Base-by-base conservation (phyloP, 2,329 filamentous ascomycete species). In the Claviceps monticola region DNA sequence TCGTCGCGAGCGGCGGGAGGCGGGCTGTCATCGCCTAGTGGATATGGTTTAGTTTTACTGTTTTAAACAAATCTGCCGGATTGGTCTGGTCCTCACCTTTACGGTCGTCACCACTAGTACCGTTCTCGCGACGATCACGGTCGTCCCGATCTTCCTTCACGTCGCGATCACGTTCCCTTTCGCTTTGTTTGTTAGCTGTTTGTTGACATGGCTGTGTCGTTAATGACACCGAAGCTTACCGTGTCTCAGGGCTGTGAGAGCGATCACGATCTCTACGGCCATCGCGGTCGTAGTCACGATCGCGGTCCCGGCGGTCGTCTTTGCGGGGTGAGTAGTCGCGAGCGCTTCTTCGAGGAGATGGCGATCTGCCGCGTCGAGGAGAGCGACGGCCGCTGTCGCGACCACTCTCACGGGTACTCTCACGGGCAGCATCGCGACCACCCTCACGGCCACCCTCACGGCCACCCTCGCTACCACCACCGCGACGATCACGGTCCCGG, bases 291-390 rank as follows among this genome's bases (percentile, higher is more conserved):
- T 86, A 82, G 63, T 88, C 86, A 57, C 85, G 82, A 65, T 90
- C 86, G 54, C 86, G 81, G 60, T 88, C 85, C 58, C 85, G 83
- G 48, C 88, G 85, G 56, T 94, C 88, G 57, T 95, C 89, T 72
- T 93, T 93, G 58, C 88, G 83, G 38, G 89, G 89, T 56, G 88
- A 94, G 67, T 87, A 88, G 60, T 93, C 86, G 57, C 86, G 82
- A 51, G 79, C 80, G 65, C 82, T 79, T 61, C 86, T 83, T 57
- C 88, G 84, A 56, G 88, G 88, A 57, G 84, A 86, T 52, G 86
- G 86, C 56, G 87, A 86, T 55, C 88, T 84, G 60, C 84, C 76
- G 56, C 80, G 77, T 55, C 82, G 81, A 57, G 80, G 80, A 60
- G 81, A 80, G 50, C 80, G 57, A 26, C 52, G 79, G 58, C 74